A percentile compares a stretch with the other conserved stretches of the same genome.
These are phyloP conservation scores for Chlamydomonas sp. DNA, from an alignment of 139 green algal genomes.

Conservation along the genomic window DNA sequence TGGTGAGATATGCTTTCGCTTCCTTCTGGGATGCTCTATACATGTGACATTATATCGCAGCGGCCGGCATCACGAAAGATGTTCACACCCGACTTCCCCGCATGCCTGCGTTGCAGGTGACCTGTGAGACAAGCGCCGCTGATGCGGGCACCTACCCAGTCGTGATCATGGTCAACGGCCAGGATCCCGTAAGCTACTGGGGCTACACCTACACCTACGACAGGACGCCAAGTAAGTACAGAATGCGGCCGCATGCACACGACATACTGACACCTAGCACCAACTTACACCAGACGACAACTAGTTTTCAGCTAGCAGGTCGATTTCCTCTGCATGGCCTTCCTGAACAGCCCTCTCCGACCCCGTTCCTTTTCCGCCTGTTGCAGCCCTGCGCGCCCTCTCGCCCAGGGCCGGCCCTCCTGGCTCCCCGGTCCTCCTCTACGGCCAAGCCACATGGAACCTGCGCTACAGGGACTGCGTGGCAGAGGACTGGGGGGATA, in stretches of 20 bases:
- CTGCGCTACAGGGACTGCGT: slow-evolving; percentile 15
- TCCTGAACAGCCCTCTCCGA: neutral
- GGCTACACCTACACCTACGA: slow-evolving; percentile 8
- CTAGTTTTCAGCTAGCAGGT: neutral
- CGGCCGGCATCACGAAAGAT: neutral
- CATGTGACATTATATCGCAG: neutral
- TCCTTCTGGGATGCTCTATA: neutral
- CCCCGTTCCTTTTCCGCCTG: neutral
- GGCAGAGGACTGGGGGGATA: neutral
- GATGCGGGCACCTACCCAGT: slow-evolving; percentile 19
- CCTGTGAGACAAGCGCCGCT: slow-evolving; percentile 29
- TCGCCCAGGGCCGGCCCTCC: slow-evolving; percentile 4
- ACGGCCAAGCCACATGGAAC: slow-evolving; percentile 6
- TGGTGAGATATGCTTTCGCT: neutral
- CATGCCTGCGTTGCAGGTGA: slow-evolving; percentile 4
- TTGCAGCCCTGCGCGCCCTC: slow-evolving; percentile 8
- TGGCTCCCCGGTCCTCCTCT: neutral
- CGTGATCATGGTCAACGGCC: slow-evolving; percentile 13
- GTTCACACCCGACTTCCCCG: neutral
- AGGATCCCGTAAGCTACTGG: neutral
- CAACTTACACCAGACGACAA: neutral
- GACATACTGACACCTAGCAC: neutral
- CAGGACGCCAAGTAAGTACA: slow-evolving; percentile 36
- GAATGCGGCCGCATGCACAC: neutral
- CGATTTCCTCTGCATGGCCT: neutral